Percentiles rank a stretch among this genome's conserved stretches.
phyloP scores from a whole-genome alignment of 176 grass and related monocot species.

The Poa annua region DNA sequence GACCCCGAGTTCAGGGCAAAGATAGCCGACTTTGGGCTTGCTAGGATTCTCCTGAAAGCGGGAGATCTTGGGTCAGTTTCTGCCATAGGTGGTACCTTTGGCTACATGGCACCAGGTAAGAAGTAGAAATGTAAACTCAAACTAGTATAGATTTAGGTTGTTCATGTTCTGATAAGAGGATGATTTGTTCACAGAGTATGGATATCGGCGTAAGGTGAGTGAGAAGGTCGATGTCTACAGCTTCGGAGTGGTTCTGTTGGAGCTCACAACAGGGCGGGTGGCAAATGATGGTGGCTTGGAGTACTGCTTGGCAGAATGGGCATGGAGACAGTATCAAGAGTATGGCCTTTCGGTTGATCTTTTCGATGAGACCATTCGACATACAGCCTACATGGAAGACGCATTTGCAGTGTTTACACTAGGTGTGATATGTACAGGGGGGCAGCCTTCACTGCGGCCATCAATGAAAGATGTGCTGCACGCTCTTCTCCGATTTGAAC shows the following conservation, averaged over 20 bases:
- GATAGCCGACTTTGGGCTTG: conserved; percentile 78
- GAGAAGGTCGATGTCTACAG: conserved; percentile 78
- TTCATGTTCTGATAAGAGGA: neutral
- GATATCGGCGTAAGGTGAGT: conserved; percentile 46
- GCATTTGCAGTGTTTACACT: conserved; percentile 56
- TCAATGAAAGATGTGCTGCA: conserved; percentile 67
- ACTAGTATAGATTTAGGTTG: conserved; percentile 1
- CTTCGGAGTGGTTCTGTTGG: conserved; percentile 78
- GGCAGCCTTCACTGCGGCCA: conserved; percentile 40
- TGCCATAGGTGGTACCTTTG: conserved; percentile 62
- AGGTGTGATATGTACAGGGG: conserved; percentile 57
- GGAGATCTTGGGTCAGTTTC: conserved; percentile 59
- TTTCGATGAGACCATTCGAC: conserved; percentile 48
- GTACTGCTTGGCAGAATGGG: conserved; percentile 60
- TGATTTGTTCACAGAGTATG: conserved; percentile 56
- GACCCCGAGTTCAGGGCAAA: conserved; percentile 62
- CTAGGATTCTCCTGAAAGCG: conserved; percentile 50
- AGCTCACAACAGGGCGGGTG: conserved; percentile 57
- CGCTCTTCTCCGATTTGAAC: conserved; percentile 35
- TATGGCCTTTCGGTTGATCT: conserved; percentile 33
- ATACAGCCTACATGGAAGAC: conserved; percentile 48
- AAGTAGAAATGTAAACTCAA: conserved; percentile 25
- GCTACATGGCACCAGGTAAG: conserved; percentile 84
- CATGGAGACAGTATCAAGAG: conserved; percentile 39
- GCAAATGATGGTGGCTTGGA: conserved; percentile 55